Base-by-base conservation (phyloP, 805 yeast genomes). In the Kluyveromyces lactis region DNA sequence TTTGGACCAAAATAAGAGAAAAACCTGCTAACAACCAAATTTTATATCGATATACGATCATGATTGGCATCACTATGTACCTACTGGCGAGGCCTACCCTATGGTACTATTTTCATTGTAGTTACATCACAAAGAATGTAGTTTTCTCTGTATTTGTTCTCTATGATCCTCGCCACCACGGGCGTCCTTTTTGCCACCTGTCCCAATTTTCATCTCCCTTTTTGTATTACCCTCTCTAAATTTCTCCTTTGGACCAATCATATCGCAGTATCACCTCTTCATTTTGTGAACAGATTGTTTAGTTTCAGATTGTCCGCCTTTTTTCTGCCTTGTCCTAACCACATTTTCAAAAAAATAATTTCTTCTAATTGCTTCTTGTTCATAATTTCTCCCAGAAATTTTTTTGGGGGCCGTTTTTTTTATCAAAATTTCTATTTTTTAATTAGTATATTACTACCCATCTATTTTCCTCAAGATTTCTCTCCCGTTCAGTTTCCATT, bases 251-350 rank as follows among this genome's bases (percentile, higher is more conserved):
- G 34, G 44, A 38, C 62, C 60, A 56, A 56, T 56, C 33, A 51
- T 18, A 45, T 21, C 21, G 15, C 35, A 37, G 29, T 36, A 16
- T 29, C 41, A 38, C 34, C 31, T 19, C 9, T 33, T 24, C 26
- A 33, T 34, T 18, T 33, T 26, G 15, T 18, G n/a, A 16, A 31
- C 35, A 36, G 44, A 36, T 42, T 45, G 46, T 46, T 40, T 43
- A 42, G 42, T 42, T 43, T 44, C 30, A 33, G 26, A 32, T 39
- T 41, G 47, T 45, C 47, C 50, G 45, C 34, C 24, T 27, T 48
- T 49, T 46, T 44, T 48, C 48, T 40, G 41, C 48, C 44, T 40
- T 34, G 36, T 50, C 41, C 43, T 41, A 43, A 51, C 49, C 57
- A 52, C 57, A 50, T 51, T 51, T 43, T 39, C 10, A 6, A 21